Evolutionary conservation across 2,329 filamentous ascomycete genomes (phyloP).

Genomic region (Diaporthe sp.): DNA sequence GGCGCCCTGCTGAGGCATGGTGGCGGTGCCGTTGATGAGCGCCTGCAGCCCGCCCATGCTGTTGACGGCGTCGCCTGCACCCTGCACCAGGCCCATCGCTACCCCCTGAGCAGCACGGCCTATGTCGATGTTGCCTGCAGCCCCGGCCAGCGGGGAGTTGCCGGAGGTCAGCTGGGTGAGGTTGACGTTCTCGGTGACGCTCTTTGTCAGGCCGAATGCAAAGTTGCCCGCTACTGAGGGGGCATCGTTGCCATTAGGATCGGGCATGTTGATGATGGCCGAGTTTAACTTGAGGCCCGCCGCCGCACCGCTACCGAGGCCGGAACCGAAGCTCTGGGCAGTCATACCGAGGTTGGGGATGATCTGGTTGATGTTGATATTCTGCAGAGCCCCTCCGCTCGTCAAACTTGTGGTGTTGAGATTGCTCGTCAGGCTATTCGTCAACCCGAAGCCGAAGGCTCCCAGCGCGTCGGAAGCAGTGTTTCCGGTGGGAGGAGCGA

Average conservation of each 20-base stretch:
- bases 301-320: slow-evolving; percentile 36
- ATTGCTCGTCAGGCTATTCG: slow-evolving; percentile 37
- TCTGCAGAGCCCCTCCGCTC: slow-evolving; percentile 36
- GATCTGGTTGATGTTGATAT: slow-evolving; percentile 40
- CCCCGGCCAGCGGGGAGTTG: not conserved
- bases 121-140: slow-evolving; percentile 36
- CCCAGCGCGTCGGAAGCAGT: slow-evolving; percentile 18
- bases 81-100: slow-evolving; percentile 47
- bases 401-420: slow-evolving; percentile 36
- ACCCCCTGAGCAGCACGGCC: slow-evolving; percentile 47
- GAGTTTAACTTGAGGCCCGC: slow-evolving; percentile 33
- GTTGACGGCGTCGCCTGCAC: slow-evolving; percentile 47
- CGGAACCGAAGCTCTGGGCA: slow-evolving; percentile 31
- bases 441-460: slow-evolving; percentile 37
- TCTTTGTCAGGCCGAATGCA: slow-evolving; percentile 43
- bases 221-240: slow-evolving; percentile 37
- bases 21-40: slow-evolving; percentile 44
- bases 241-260: slow-evolving; percentile 12
- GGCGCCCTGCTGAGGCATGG: slow-evolving; percentile 36
- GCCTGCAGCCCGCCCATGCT: slow-evolving; percentile 46
- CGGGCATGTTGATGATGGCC: slow-evolving; percentile 7
- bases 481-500: slow-evolving; percentile 21
- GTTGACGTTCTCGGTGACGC: slow-evolving; percentile 40
- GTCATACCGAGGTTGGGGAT: slow-evolving; percentile 45
- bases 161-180: not conserved